Evolutionary conservation across 208 protist genomes (phyloP), one percentile per base, ranked within the genome.

Genomic region (Wallacemonas sp.): DNA sequence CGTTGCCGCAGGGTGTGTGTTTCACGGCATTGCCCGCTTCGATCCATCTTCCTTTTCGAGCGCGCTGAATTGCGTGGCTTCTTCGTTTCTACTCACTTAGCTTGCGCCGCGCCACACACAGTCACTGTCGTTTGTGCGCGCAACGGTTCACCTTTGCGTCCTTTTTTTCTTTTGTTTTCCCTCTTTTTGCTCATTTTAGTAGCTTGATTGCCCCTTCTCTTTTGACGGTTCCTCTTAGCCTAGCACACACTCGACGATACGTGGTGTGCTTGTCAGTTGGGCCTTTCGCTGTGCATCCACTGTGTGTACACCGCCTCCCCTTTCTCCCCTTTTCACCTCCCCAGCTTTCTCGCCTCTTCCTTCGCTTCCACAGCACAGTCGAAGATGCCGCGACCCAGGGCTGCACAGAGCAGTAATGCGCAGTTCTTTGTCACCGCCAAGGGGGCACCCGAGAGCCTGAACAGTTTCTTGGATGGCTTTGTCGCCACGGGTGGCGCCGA

Each of bases 401-500:
- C 73, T 21, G 85, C 85, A 21, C 84, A 91, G 66, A 85, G 79
- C 60, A 86, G 79, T 59, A 73, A 64, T 2, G 89, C 89, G 12
- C 76, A 79, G 34, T 79, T 71, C 19, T 71, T 81, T 67, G 39
- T 92, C 26, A 62, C 52, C 12, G 69, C 73, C 21, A 81, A 74
- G 37, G 69, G 70, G 17, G 64, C 64, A 17, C 79, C 86, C 0
- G 85, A 86, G 1, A 75, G 74, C 27, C 69, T 95, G 1, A 54
- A 77, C 63, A 82, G 75, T 32, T 95, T 95, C 58, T 67, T 95
- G 12, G 83, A 79, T 33, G 89, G 83, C 38, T 84, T 85, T 50
- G 63, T 58, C 33, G 55, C 74, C 32, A 15, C 46, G 32, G 37
- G 37, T 13, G 50, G 63, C 41, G 53, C 60, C 30, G 62, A 79